A percentile compares a stretch with the other conserved stretches of the same genome.
These are phyloP conservation scores for Agroathelia rolfsii DNA, from an alignment of 1,284 basidiomycete species.

Conservation along the genomic window DNA sequence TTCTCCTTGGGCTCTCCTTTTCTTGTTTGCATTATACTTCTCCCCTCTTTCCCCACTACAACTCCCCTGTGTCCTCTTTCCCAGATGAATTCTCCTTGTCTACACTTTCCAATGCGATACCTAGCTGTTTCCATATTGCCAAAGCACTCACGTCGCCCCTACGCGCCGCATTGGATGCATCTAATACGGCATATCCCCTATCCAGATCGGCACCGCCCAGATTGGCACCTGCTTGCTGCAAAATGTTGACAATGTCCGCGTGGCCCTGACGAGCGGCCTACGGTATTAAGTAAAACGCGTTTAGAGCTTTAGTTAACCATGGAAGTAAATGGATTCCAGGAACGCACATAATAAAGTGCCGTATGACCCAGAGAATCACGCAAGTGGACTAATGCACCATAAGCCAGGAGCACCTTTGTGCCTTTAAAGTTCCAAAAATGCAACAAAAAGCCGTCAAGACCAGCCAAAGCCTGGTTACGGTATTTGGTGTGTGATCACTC, in stretches of 20 bases:
- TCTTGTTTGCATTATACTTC: conserved; percentile 1
- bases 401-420: conserved; percentile 54
- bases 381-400: conserved; percentile 79
- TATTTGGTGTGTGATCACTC: too few relatives aligned
- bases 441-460: too few relatives aligned
- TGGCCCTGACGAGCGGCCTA: conserved; percentile 66
- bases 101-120: too few relatives aligned
- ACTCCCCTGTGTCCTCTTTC: background rate
- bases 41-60: background rate
- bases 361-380: conserved; percentile 75
- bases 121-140: conserved; percentile 43
- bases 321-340: conserved; percentile 4
- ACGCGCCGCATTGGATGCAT: conserved; percentile 35
- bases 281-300: conserved; percentile 1
- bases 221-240: conserved; percentile 70
- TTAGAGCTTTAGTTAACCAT: conserved; percentile 3
- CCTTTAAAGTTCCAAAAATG: conserved; percentile 39
- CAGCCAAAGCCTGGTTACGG: too few relatives aligned
- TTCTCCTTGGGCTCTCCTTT: background rate
- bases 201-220: conserved; percentile 59
- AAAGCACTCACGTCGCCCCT: conserved; percentile 33
- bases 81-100: background rate
- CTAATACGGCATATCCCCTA: conserved; percentile 43
- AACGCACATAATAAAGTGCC: conserved; percentile 65
- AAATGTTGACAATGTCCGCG: conserved; percentile 47